Base-by-base conservation (phyloP, 2,329 filamentous ascomycete genomes). In the Cordyceps pruinosa region DNA sequence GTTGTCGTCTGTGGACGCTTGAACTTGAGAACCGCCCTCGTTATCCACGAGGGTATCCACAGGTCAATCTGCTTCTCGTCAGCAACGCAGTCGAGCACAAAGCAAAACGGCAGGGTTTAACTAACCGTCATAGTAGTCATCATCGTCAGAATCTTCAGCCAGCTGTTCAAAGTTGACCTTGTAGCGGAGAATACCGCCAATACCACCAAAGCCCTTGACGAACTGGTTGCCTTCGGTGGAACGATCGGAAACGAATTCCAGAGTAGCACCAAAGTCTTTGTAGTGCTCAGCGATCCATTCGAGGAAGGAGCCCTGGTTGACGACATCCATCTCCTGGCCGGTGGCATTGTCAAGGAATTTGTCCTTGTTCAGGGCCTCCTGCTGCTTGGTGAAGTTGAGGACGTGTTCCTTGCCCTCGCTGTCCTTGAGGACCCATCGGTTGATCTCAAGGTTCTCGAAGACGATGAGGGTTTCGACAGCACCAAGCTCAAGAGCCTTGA, bases 101-200 rank as follows among this genome's bases (percentile, higher is more conserved):
- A 7, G 4, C 19, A 21, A 12, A 57, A 64, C 57, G 63, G 58
- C 39, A 51, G 6, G 15, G 46, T n/a, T 2, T 21, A 44, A 62
- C 72, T 67, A 66, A 78, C 79, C 81, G 75, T 84, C 82, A 78
- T 96, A 97, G 80, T 96, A 97, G 76, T 93, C 93, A 73, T 97
- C 93, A 75, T 92, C 88, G 72, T 94, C 89, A 73, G 96, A 92
- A 69, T 88, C 82, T 73, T 97, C 94, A 74, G 88, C 88, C 75
- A 99, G 83, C 76, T 99, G 95, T 78, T 99, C 95, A 78, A 99
- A 99, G 81, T 99, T 99, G 81, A 99, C 90, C 81, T 97, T 97
- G 86, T 99, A 99, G 66, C 94, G 91, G 71, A 99, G 85, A 69
- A 99, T 87, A 63, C 93, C 93, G 65, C 94, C 94, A 67, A 99